These are phyloP conservation scores for Ochromonas danica DNA, from an alignment of 108 stramenopile genomes.

Conservation along the genomic window DNA sequence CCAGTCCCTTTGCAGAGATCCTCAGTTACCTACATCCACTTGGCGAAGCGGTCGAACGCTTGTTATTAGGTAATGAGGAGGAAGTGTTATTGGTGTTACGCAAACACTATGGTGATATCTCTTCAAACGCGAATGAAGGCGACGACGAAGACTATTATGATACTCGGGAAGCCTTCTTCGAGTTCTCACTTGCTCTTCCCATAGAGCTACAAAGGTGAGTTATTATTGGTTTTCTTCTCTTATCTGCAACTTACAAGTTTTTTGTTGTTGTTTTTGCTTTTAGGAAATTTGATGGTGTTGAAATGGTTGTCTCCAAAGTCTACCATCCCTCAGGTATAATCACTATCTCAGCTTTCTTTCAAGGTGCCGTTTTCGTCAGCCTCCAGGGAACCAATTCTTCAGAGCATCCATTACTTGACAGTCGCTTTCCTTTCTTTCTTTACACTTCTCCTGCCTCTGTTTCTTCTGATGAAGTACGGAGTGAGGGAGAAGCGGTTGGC, in stretches of 20 bases:
- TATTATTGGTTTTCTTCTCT: too few relatives aligned
- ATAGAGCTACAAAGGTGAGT: constrained; percentile 1
- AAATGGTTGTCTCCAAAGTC: constrained; percentile 49
- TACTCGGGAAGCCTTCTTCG: constrained; percentile 71
- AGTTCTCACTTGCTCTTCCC: constrained; percentile 53
- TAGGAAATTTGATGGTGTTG: constrained; percentile 41
- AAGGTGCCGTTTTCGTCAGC: not conserved
- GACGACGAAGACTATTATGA: too few relatives aligned
- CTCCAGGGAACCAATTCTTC: not conserved
- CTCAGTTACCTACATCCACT: constrained; percentile 54
- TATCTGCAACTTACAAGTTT: not conserved
- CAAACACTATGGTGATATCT: constrained; percentile 52
- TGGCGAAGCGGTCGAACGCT: constrained; percentile 46
- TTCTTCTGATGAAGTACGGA: too few relatives aligned
- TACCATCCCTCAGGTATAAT: constrained; percentile 47
- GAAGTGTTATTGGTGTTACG: constrained; percentile 51
- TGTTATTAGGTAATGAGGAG: constrained; percentile 45
- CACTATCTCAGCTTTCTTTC: constrained; percentile 46
- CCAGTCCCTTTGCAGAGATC: constrained; percentile 53
- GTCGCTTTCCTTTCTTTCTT: constrained; percentile 51
- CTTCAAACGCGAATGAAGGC: constrained; percentile 61
- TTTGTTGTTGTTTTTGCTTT: not conserved
- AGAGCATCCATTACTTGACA: constrained; percentile 53
- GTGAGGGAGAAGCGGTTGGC: constrained; percentile 52
- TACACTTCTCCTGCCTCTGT: too few relatives aligned